Conservation (phyloP, 257 asterid species). For the Nicotiana tabacum region DNA sequence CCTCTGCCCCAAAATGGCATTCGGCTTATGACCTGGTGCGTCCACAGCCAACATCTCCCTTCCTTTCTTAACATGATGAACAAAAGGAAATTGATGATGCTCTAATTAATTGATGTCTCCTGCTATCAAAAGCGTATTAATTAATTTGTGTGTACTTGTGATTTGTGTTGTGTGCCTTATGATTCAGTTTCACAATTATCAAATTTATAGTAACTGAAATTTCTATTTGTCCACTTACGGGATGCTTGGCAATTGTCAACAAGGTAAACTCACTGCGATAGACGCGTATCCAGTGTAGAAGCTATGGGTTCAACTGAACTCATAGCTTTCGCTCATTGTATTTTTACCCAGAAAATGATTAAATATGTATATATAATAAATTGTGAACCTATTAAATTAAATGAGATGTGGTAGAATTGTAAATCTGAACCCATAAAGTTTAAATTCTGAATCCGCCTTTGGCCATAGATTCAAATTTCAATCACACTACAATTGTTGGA, state of each 20-base stretch:
- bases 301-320: too few relatives aligned
- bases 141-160: background rate
- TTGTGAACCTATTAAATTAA: too few relatives aligned
- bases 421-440: too few relatives aligned
- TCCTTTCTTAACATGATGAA: conserved; percentile 17
- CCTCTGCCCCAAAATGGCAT: conserved; percentile 30
- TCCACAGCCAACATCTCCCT: conserved; percentile 27
- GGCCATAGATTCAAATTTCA: too few relatives aligned
- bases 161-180: background rate
- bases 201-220: background rate
- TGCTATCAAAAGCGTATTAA: background rate
- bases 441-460: too few relatives aligned
- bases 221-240: background rate
- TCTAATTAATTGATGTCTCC: background rate
- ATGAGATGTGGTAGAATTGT: too few relatives aligned
- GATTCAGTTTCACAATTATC: background rate
- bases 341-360: too few relatives aligned
- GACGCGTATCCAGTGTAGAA: too few relatives aligned
- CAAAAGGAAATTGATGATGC: background rate
- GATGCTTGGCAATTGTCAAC: background rate
- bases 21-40: conserved; percentile 59
- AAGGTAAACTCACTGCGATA: background rate
- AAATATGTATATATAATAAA: too few relatives aligned
- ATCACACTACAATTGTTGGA: too few relatives aligned
- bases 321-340: too few relatives aligned